Conservation (phyloP, 768 basidiomycete species). For the Boletellus ananiceps region DNA sequence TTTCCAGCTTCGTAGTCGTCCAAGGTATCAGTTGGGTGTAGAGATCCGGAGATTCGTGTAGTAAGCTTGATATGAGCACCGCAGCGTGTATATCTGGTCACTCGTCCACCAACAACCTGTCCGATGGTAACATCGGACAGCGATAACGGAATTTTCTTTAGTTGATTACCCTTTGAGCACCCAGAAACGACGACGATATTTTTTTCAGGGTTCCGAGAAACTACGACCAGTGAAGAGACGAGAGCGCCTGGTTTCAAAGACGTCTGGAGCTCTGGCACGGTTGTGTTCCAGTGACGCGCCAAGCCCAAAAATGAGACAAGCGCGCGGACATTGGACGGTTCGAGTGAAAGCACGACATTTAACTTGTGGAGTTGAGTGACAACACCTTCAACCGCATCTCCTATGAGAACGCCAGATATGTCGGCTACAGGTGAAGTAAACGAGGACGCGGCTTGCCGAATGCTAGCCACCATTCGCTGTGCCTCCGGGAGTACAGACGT, state of each 20-base stretch:
- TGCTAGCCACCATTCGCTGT: conserved; percentile 73
- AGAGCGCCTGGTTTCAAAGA: conserved; percentile 64
- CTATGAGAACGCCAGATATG: conserved; percentile 72
- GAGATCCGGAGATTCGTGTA: conserved; percentile 61
- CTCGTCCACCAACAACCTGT: conserved; percentile 75
- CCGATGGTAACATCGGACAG: conserved; percentile 68
- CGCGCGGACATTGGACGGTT: conserved; percentile 66
- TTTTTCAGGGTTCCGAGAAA: conserved; percentile 82
- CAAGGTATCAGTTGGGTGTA: conserved; percentile 77
- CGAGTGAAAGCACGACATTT: conserved; percentile 70
- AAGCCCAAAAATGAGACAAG: conserved; percentile 85
- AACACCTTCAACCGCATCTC: conserved; percentile 63
- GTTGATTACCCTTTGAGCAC: conserved; percentile 53
- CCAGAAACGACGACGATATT: conserved; percentile 82
- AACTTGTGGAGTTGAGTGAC: conserved; percentile 83
- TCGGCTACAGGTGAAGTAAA: conserved; percentile 49
- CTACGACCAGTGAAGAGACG: conserved; percentile 78
- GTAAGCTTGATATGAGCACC: conserved; percentile 79
- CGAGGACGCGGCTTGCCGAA: conserved; percentile 67
- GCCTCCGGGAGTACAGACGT: conserved; percentile 55
- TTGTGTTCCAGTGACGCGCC: conserved; percentile 70
- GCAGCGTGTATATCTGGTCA: conserved; percentile 64
- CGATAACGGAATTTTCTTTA: conserved; percentile 49
- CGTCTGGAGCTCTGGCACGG: conserved; percentile 59
- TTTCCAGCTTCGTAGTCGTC: conserved; percentile 70